Conservation (phyloP, 257 asterid species). For the Solanum sitiens region DNA sequence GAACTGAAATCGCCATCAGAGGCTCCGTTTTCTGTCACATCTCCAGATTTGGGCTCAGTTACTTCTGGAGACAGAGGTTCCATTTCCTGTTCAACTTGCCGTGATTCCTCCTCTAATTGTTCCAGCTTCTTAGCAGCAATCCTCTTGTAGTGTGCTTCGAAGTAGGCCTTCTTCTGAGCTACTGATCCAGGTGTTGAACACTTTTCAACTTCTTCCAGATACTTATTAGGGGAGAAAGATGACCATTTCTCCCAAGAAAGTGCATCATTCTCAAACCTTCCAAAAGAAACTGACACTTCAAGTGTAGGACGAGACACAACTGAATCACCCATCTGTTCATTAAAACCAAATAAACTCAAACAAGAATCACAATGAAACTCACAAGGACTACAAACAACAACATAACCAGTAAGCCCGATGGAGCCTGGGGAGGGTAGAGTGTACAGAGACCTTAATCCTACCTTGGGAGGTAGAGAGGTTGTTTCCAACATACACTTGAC, state of each 20-base stretch:
- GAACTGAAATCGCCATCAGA: conserved; percentile 1
- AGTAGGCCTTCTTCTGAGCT: conserved; percentile 86
- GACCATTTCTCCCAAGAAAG: conserved; percentile 98
- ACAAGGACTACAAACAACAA: neutral
- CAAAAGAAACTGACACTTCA: conserved; percentile 86
- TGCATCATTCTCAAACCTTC: conserved; percentile 73
- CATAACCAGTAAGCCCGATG: neutral
- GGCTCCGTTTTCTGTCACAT: neutral
- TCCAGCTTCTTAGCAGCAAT: conserved; percentile 78
- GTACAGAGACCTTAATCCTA: neutral
- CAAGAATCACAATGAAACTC: conserved; percentile 9
- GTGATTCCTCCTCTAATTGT: conserved; percentile 50
- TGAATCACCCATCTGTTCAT: conserved; percentile 68
- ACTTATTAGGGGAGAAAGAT: conserved; percentile 80
- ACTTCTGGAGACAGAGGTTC: conserved; percentile 11
- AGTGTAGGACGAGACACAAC: conserved; percentile 36
- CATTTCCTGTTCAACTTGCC: neutral
- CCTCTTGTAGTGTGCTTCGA: conserved; percentile 89
- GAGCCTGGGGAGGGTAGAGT: neutral
- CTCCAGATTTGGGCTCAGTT: conserved; percentile 15
- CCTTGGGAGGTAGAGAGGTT: neutral
- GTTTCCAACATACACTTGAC: neutral
- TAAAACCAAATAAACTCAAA: conserved; percentile 17
- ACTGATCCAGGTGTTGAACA: conserved; percentile 89
- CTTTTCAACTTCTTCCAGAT: conserved; percentile 86